Percentiles rank a stretch among this genome's conserved stretches.
phyloP scores from a whole-genome alignment of 768 basidiomycete genomes.

The Udeniomyces megalosporus region DNA sequence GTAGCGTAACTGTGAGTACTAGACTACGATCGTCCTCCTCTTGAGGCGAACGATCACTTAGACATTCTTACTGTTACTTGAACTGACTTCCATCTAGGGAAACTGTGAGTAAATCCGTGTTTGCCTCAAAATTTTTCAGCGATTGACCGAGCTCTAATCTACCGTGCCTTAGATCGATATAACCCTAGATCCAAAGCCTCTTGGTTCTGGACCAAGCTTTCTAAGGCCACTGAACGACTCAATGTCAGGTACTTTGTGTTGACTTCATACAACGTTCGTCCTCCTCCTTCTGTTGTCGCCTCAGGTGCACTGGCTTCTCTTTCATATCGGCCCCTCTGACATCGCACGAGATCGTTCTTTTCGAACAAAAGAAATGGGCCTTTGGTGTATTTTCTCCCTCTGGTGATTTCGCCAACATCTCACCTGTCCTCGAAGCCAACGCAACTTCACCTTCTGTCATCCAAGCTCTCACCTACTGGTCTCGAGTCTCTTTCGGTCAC shows the following conservation, averaged over 20 bases:
- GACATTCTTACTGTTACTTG: too few species aligned
- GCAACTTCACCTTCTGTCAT: slow-evolving; percentile 21
- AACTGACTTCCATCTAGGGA: too few species aligned
- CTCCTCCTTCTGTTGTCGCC: too few species aligned
- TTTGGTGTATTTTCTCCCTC: slow-evolving; percentile 28
- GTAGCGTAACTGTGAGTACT: too few species aligned
- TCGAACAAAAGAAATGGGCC: slow-evolving; percentile 25
- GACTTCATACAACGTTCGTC: slow-evolving; percentile 27
- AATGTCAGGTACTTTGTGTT: slow-evolving; percentile 26
- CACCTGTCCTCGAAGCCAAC: slow-evolving; percentile 16
- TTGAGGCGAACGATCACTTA: too few species aligned
- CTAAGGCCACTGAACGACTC: slow-evolving; percentile 24
- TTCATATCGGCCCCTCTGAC: too few species aligned
- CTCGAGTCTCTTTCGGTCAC: slow-evolving; percentile 22
- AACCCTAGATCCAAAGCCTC: slow-evolving; percentile 30
- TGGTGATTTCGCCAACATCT: slow-evolving; percentile 8
- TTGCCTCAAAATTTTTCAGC: not conserved
- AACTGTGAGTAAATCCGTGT: not conserved
- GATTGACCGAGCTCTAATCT: not conserved
- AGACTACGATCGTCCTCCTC: too few species aligned
- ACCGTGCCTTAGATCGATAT: slow-evolving; percentile 21
- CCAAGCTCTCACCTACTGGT: slow-evolving; percentile 28
- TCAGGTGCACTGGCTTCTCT: too few species aligned
- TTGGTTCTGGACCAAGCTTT: slow-evolving; percentile 30
- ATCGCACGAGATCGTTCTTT: too few species aligned